These are phyloP conservation scores for Kodamaea arcana DNA, from an alignment of 1,139 yeast species.

Conservation along the genomic window DNA sequence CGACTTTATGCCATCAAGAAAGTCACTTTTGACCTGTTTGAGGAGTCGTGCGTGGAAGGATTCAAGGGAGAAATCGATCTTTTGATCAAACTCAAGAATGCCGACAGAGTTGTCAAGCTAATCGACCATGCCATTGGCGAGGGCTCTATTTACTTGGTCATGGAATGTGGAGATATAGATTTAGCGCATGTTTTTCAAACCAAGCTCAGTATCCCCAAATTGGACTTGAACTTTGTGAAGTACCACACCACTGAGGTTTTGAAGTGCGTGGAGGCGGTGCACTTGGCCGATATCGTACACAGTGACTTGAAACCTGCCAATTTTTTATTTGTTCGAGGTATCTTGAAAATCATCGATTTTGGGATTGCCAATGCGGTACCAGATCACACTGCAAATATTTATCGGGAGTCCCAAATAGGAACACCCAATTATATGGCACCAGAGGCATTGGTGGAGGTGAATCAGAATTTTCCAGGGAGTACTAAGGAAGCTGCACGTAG, in stretches of 20 bases:
- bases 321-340: conserved; percentile 81
- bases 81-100: conserved; percentile 53
- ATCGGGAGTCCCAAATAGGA: conserved; percentile 88
- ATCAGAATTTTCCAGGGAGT: conserved; percentile 27
- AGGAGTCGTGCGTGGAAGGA: conserved; percentile 65
- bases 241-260: conserved; percentile 79
- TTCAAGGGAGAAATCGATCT: conserved; percentile 89
- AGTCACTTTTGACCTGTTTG: conserved; percentile 78
- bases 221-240: conserved; percentile 76
- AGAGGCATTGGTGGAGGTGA: conserved; percentile 75
- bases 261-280: conserved; percentile 84
- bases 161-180: conserved; percentile 97
- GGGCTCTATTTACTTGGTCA: conserved; percentile 65
- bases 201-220: conserved; percentile 41
- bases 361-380: conserved; percentile 96
- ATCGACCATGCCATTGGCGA: conserved; percentile 69
- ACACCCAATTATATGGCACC: conserved; percentile 99
- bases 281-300: conserved; percentile 83
- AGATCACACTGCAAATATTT: conserved; percentile 85
- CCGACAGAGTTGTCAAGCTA: conserved; percentile 73
- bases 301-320: conserved; percentile 96
- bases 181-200: conserved; percentile 75
- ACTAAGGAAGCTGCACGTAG: conserved; percentile 7
- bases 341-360: conserved; percentile 85
- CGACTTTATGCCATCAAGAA: conserved; percentile 76